Evolutionary conservation across 2,329 filamentous ascomycete genomes (phyloP), one percentile per base, ranked within the genome.

Genomic region (Neurospora sp.): DNA sequence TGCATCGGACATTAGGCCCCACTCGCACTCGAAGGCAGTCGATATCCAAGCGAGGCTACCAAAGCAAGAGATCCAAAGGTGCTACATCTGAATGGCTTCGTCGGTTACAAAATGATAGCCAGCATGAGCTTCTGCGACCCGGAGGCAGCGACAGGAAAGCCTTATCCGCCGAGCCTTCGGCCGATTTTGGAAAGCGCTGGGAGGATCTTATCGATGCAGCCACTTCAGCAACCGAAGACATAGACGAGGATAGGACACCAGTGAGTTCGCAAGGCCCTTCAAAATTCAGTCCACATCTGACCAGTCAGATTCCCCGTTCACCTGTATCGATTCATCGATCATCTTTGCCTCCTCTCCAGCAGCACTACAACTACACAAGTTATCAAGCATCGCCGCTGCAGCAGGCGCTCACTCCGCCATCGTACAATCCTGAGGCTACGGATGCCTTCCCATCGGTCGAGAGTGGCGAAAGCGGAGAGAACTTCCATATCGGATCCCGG

Each of bases 161-260:
- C 69, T 87, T 92, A 74, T 97, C 93, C 17, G 92, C 92, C 57
- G 95, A 97, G 80, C 93, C 94, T 33, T 87, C 90, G 70, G 89
- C 88, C 23, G 90, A 91, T 71, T 91, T 92, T 81, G 93, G 92
- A 74, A 97, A 96, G 82, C 87, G 95, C 76, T 98, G 95, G 96
- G 93, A 97, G 80, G 95, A 98, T 80, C 85, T 98, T 71, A 96
- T 98, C 74, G 94, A 97, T 80, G 95, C 95, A 68, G 95, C 86
- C 69, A 93, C 95, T 39, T 97, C 93, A 72, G 93, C 94, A 37
- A 96, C 93, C 3, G 94, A 97, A 81, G 95, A 91, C 76, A 87
- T 96, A 77, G 93, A 97, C 79, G 93, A 94, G 77, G 94, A 97
- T 80, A 88, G 95, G 78, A 96, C 92, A 78, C 92, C 92, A 77